Evolutionary conservation across 2,329 filamentous ascomycete genomes (phyloP), one percentile per base, ranked within the genome.

Genomic region (Epichloe coenophiala): DNA sequence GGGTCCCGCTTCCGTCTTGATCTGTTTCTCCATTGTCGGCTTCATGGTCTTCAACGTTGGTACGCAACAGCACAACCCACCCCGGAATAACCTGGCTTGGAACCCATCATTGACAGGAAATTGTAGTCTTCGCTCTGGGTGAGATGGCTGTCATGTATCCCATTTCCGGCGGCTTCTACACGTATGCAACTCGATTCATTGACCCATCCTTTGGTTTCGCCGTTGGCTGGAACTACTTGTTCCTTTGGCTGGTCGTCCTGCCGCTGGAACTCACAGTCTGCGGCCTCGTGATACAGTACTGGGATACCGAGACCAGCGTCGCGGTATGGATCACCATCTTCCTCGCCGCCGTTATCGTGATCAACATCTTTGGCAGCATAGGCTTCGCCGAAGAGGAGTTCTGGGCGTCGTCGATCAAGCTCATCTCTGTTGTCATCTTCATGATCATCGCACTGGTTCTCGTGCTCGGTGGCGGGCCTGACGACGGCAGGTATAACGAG

Each of bases 91-190:
- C 19, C 3, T 9, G 38, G 3, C n/a, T 39, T 39, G 38, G 38
- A n/a, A 39, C 27, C 27, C 27, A n/a, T 15, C 8, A 5, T 15
- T 15, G 38, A n/a, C 38, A 39, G n/a, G 3, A 6, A 17, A 43
- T 5, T n/a, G 6, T 17, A 63, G 72, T 81, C 54, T 77, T 77
- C 59, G 78, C 78, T 52, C 72, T 82, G 47, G 78, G 77, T 56
- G 79, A 82, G 60, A 65, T 82, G 48, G 76, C 78, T 51, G 74
- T 81, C 59, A 73, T 81, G 69, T 82, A 75, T 55, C 78, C 78
- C 15, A 72, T 81, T 59, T 79, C 77, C 58, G 78, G 78, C 62
- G 77, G 76, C 55, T 82, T 82, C 70, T 81, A 79, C 59, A 77
- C 75, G 27, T 81, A 80, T 65, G 76, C 74, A 31, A 70, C 71